Evolutionary conservation across 2,329 filamentous ascomycete genomes (phyloP), one percentile per base, ranked within the genome.

Genomic region (Lachnellula occidentalis): DNA sequence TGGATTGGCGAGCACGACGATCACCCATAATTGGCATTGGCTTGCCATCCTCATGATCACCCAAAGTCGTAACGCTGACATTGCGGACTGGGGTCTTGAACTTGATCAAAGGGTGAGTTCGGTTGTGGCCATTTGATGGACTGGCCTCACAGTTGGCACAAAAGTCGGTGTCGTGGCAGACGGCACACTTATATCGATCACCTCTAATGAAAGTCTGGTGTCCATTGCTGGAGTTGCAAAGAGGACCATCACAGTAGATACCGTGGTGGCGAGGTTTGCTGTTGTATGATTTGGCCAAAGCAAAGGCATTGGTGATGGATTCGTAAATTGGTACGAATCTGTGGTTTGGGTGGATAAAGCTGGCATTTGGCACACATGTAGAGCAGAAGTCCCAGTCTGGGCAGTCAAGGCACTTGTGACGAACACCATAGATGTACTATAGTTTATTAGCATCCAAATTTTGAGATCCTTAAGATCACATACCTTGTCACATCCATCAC

Each of bases 331-430:
- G 83, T 12, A 89, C 89, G 68, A 99, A 97, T 62, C 92, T 88
- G 72, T 99, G 94, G 53, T 81, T 79, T 17, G 89, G 83, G 70
- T 99, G 95, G 48, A 80, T 83, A 64, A 83, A 78, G 57, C 74
- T 72, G 45, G 89, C 86, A 61, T 79, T 82, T 64, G 78, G 73
- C 55, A 90, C 72, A 72, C 95, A 99, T 8, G 82, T 76, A 22
- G 80, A 79, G 77, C 94, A 99, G 74, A 89, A 97, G 68, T 99
- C 94, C 88, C 90, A 99, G 72, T 99, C 94, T 43, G 95, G 94
- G 76, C 94, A 99, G 70, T 90, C 86, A 61, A 97, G 78, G 71
- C 94, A 99, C 79, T 99, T 99, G 81, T 97, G 87, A 64, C 94
- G 92, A 54, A 96, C 80, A 64, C 94, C 95, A 64, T 80, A 78